Base-by-base conservation (phyloP, 768 basidiomycete species). In the Strobilomyces echinocephalus region DNA sequence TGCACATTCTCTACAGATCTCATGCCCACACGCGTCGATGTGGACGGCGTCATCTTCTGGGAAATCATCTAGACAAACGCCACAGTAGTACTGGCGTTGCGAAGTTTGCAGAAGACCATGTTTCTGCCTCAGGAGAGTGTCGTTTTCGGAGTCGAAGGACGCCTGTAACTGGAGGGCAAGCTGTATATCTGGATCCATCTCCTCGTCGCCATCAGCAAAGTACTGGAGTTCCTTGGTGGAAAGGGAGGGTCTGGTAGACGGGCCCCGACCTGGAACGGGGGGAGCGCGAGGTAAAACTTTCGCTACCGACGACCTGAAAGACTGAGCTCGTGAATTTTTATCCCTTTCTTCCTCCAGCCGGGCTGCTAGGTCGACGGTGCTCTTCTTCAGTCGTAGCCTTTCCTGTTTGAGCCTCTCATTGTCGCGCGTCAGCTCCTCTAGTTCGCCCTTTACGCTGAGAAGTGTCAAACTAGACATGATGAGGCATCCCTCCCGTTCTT, bases 1-100 rank as follows among this genome's bases (percentile, higher is more conserved):
- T 8, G 80, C 58, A 55, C 85, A 86, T 7, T 72, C 69, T 45
- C 79, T 74, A 63, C 85, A 86, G 55, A 82, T 77, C 4, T 63
- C 56, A 60, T 87, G 83, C 15, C 62, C 63, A 51, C 85, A 87
- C 2, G 26, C 60, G 5, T 66, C 70, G 33, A 83, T 65, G 3
- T 58, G 61, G n/a, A 77, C 71, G 2, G 74, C 72, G 34, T 69
- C 65, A 43, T 79, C 76, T 41, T 74, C 72, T 0, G 75, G 71
- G 44, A 70, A 69, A 21, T 72, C 62, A 9, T 87, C 84, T 45
- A 79, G 63, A 64, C 85, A 87, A 39, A 86, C 63, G 9, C 74
- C 73, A 56, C 85, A 87, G 36, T 75, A 68, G 56, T 82, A 83
- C 24, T 57, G 67, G 10, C 61, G 67, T 47, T 75, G 78, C 3